Conservation (phyloP, 208 protist genomes). For the Trypanosoma cruzi region DNA sequence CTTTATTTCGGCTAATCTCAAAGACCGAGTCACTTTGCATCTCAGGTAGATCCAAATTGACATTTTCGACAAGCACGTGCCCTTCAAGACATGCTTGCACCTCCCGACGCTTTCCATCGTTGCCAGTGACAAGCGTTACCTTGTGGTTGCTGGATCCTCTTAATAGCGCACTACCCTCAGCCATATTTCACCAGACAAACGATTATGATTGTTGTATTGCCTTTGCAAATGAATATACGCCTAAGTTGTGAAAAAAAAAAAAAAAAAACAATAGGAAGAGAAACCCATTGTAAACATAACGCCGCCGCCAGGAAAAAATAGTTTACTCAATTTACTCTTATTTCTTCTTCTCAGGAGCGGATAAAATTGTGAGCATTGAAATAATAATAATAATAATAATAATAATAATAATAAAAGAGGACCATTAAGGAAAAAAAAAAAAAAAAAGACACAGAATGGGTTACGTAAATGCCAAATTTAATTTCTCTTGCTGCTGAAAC, state of each 20-base stretch:
- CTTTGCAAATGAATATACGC: neutral
- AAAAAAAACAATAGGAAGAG: neutral
- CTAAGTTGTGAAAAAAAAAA: neutral
- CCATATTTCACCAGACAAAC: neutral
- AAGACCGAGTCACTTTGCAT: slow-evolving; percentile 92
- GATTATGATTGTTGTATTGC: neutral
- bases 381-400: too few species aligned
- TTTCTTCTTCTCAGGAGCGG: neutral
- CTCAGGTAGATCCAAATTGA: slow-evolving; percentile 92
- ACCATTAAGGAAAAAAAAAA: neutral
- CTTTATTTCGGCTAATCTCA: slow-evolving; percentile 95
- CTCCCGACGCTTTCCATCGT: slow-evolving; percentile 97
- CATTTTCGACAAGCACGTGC: slow-evolving; percentile 64
- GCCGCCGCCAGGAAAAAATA: neutral
- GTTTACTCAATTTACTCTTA: neutral
- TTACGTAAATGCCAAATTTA: neutral
- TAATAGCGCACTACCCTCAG: neutral
- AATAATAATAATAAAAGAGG: neutral
- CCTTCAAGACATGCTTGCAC: slow-evolving; percentile 81
- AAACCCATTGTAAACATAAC: neutral
- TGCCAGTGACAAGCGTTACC: slow-evolving; percentile 95
- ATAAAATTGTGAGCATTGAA: too few species aligned
- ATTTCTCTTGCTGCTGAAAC: neutral
- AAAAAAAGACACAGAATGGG: neutral
- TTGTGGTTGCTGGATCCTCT: neutral